Conservation (phyloP, 371 early-diverging fungal genomes). For the Syncephalastrum monosporum region DNA sequence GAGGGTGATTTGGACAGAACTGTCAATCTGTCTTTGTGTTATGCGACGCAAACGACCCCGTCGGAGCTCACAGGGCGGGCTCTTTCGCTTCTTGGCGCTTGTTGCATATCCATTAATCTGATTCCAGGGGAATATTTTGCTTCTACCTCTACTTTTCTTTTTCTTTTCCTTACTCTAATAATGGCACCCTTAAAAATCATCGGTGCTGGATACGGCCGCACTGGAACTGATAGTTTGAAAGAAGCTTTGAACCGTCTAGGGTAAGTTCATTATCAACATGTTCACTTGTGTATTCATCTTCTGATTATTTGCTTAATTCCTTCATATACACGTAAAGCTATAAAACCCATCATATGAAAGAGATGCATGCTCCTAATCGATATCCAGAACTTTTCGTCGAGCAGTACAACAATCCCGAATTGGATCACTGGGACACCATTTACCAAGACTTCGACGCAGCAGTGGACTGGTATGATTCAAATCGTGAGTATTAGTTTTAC, state of each 20-base stretch:
- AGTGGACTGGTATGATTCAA: slow-evolving; percentile 20
- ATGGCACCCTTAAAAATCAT: slow-evolving; percentile 26
- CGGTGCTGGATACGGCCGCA: slow-evolving; percentile 32
- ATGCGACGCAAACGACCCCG: no score
- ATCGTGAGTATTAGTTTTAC: no score
- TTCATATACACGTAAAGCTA: neutral
- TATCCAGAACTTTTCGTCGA: slow-evolving; percentile 17
- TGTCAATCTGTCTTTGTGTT: no score
- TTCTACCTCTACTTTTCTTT: no score
- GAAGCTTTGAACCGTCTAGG: slow-evolving; percentile 28
- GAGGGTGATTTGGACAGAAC: no score
- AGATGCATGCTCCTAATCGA: neutral
- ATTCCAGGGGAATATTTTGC: no score
- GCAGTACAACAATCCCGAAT: slow-evolving; percentile 11
- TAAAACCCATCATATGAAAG: slow-evolving; percentile 6
- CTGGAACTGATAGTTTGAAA: slow-evolving; percentile 32
- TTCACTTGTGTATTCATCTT: no score
- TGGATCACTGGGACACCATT: slow-evolving; percentile 24
- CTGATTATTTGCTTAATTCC: no score
- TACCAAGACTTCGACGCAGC: slow-evolving; percentile 26
- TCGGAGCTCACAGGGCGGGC: no score
- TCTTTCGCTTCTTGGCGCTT: no score
- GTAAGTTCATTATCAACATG: slow-evolving; percentile 9
- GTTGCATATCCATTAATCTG: no score
- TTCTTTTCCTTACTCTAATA: no score